Conservation (phyloP, 2,329 filamentous ascomycete species). For the Epichloe amarillans region DNA sequence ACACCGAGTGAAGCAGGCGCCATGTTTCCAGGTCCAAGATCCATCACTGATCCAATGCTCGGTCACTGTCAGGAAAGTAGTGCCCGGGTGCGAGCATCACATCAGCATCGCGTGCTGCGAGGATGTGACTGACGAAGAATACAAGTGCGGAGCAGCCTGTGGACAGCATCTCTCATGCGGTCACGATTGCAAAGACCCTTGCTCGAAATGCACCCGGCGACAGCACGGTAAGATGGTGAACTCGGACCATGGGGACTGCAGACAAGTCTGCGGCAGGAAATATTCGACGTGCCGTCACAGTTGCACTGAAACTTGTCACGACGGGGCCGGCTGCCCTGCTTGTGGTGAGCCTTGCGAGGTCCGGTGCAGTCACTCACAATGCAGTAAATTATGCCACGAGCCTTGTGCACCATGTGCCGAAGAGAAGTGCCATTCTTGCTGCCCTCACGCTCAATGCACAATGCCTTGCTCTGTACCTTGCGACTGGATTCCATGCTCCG, state of each 20-base stretch:
- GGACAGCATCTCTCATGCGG: conserved; percentile 37
- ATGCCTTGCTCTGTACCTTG: conserved; percentile 56
- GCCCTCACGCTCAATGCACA: conserved; percentile 36
- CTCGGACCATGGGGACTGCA: conserved; percentile 34
- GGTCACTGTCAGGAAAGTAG: conserved; percentile 27
- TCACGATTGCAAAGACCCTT: conserved; percentile 39
- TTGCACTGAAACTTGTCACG: conserved; percentile 41
- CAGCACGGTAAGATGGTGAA: conserved; percentile 15
- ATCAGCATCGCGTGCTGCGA: conserved; percentile 34
- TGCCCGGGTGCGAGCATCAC: conserved; percentile 43
- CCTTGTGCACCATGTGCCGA: conserved; percentile 49
- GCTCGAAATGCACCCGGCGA: conserved; percentile 32
- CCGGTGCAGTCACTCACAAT: conserved; percentile 42
- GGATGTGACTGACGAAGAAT: conserved; percentile 28
- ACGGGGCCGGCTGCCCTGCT: conserved; percentile 27
- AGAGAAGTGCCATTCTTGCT: conserved; percentile 37
- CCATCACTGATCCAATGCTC: conserved; percentile 34
- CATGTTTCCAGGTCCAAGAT: conserved; percentile 31
- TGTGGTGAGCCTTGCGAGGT: conserved; percentile 40
- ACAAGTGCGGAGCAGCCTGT: conserved; percentile 37
- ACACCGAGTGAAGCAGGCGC: conserved; percentile 7
- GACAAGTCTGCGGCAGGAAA: conserved; percentile 31
- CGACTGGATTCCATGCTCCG: conserved; percentile 50
- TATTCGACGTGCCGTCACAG: conserved; percentile 43
- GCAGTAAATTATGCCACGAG: conserved; percentile 41